Evolutionary conservation across 192 early-diverging fungal species (phyloP).

Genomic region (Coemansia sp.): DNA sequence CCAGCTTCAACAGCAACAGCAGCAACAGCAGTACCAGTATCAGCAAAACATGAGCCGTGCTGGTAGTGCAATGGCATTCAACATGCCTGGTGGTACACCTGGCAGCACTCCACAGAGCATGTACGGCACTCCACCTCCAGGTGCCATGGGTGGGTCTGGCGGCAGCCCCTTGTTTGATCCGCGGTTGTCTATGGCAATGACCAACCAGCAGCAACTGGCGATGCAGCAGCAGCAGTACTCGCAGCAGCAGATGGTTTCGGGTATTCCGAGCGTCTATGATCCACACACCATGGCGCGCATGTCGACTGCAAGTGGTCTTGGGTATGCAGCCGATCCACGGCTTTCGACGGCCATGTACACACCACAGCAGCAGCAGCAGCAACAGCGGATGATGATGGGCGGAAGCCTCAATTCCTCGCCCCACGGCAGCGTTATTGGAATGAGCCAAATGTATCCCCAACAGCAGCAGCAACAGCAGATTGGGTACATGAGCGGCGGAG

Average conservation of each 20-base stretch:
- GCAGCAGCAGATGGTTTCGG: slow-evolving; percentile 23
- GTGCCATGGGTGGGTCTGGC: background rate
- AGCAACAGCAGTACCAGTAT: background rate
- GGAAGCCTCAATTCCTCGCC: slow-evolving; percentile 23
- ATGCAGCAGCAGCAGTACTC: slow-evolving; percentile 27
- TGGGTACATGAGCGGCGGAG: slow-evolving; percentile 25
- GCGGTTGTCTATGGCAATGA: slow-evolving; percentile 43
- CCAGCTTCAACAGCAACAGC: slow-evolving; percentile 8
- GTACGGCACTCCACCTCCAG: slow-evolving; percentile 23
- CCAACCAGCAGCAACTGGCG: slow-evolving; percentile 38
- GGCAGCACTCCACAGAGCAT: slow-evolving; percentile 24
- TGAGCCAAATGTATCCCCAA: slow-evolving; percentile 5
- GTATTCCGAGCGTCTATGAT: slow-evolving; percentile 22
- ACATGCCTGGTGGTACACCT: slow-evolving; percentile 9
- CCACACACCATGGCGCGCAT: slow-evolving; percentile 3
- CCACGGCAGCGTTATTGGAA: slow-evolving; percentile 6
- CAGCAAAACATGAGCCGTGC: slow-evolving; percentile 31
- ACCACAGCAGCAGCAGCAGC: slow-evolving; percentile 1
- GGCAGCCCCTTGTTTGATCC: slow-evolving; percentile 22
- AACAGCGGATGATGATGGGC: slow-evolving; percentile 5
- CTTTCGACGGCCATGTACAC: slow-evolving; percentile 40
- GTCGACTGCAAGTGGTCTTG: slow-evolving; percentile 7
- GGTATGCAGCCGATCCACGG: slow-evolving; percentile 22
- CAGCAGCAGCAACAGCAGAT: slow-evolving; percentile 15
- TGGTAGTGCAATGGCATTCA: slow-evolving; percentile 43